Conservation (phyloP, 495 filamentous ascomycete genomes). For the Hypoxylon lenormandii region DNA sequence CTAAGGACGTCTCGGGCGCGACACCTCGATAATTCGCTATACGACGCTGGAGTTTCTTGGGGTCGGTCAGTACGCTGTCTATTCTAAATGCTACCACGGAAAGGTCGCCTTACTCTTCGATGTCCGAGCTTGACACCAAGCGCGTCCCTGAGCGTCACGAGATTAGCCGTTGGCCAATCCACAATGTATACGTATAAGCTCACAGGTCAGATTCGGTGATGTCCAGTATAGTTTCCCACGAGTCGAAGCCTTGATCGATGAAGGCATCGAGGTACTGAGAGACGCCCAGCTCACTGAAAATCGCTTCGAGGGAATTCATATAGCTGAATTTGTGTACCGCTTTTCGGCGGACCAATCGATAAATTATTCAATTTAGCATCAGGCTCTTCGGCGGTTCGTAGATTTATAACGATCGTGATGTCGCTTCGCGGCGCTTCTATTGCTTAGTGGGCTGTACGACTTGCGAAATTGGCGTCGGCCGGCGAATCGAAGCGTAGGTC, state of each 20-base stretch:
- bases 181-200: constrained; percentile 43
- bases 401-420: constrained; percentile 20
- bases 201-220: constrained; percentile 84
- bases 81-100: neutral
- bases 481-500: constrained; percentile 4
- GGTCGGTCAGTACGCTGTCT: constrained; percentile 30
- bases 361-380: constrained; percentile 40
- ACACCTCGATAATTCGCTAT: constrained; percentile 69
- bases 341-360: constrained; percentile 39
- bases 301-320: constrained; percentile 63
- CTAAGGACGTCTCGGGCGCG: constrained; percentile 61
- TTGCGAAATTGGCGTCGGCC: constrained; percentile 18
- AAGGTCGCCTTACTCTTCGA: constrained; percentile 69
- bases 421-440: constrained; percentile 4
- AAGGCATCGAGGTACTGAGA: constrained; percentile 76
- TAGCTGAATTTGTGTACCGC: constrained; percentile 47
- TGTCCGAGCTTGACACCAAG: constrained; percentile 82
- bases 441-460: constrained; percentile 4
- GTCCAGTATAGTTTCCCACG: constrained; percentile 81
- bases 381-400: constrained; percentile 19
- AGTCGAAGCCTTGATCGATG: constrained; percentile 80
- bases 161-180: constrained; percentile 28
- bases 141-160: constrained; percentile 63
- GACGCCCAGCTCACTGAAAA: constrained; percentile 78
- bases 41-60: constrained; percentile 64